Percentiles rank a stretch among this genome's conserved stretches.
Conservation (phyloP, 352 stramenopile genomes). For the Phytophthora pini region DNA sequence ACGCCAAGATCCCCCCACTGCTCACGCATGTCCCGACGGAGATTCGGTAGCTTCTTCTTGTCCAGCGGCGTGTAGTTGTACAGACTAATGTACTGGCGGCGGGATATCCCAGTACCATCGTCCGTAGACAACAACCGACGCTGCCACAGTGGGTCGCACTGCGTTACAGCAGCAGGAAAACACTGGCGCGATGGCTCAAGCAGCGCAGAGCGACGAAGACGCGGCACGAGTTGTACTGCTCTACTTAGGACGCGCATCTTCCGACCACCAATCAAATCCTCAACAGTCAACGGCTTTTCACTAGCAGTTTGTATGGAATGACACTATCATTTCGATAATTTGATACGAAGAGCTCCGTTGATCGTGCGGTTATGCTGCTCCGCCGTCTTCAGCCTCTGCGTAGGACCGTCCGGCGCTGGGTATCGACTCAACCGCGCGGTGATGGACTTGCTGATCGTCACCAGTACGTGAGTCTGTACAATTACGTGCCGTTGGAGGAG, state of each 20-base stretch:
- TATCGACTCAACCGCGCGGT: constrained; percentile 6
- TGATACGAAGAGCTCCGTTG: constrained; percentile 7
- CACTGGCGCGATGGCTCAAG: constrained; percentile 10
- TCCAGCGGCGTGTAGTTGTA: constrained; percentile 64
- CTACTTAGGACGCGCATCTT: constrained; percentile 18
- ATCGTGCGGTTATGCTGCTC: constrained; percentile 26
- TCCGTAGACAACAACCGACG: constrained; percentile 11
- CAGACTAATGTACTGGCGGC: constrained; percentile 61
- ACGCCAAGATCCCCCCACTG: constrained; percentile 59
- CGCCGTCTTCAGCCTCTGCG: constrained; percentile 8
- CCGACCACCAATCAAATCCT: constrained; percentile 12
- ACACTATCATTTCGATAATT: constrained; percentile 15
- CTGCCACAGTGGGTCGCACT: neutral
- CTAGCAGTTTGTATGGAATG: constrained; percentile 20
- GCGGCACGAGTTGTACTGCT: constrained; percentile 9
- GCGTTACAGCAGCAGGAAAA: neutral
- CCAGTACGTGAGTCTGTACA: constrained; percentile 59
- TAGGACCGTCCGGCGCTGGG: constrained; percentile 7
- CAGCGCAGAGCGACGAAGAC: constrained; percentile 21
- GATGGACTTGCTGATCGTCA: constrained; percentile 10
- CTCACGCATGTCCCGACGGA: constrained; percentile 42
- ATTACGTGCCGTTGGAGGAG: constrained; percentile 47
- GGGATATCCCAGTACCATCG: constrained; percentile 4
- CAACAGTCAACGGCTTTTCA: constrained; percentile 16
- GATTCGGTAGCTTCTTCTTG: constrained; percentile 39